Conservation (phyloP, 2,329 filamentous ascomycete species). For the Sporothrix luriei region DNA sequence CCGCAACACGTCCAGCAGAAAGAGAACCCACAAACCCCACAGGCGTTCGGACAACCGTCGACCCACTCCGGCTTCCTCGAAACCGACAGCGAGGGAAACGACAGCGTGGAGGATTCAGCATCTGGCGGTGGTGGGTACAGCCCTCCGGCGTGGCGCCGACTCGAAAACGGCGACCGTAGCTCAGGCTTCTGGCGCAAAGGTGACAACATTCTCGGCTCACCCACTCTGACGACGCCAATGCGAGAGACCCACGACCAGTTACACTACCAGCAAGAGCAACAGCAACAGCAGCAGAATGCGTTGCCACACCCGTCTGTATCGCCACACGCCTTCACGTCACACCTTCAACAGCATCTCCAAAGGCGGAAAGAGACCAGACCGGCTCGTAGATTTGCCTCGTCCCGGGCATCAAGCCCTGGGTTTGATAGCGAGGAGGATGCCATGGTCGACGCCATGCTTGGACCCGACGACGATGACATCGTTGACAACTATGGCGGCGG, state of each 20-base stretch:
- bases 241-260: neutral
- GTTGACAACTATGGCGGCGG: slow-evolving; percentile 22
- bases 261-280: neutral
- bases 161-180: slow-evolving; percentile 61
- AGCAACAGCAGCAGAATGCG: neutral
- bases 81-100: slow-evolving; percentile 45
- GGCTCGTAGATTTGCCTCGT: slow-evolving; percentile 21
- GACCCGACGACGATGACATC: slow-evolving; percentile 31
- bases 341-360: slow-evolving; percentile 21
- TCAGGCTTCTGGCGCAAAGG: slow-evolving; percentile 63
- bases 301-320: neutral
- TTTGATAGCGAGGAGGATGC: slow-evolving; percentile 44
- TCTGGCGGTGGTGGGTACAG: slow-evolving; percentile 63
- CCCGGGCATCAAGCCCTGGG: slow-evolving; percentile 43
- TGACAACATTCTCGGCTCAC: slow-evolving; percentile 56
- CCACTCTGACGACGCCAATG: slow-evolving; percentile 25
- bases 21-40: neutral
- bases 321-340: slow-evolving; percentile 2
- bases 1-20: neutral
- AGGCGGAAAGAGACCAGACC: neutral
- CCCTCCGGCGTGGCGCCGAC: slow-evolving; percentile 63
- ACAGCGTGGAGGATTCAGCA: slow-evolving; percentile 48
- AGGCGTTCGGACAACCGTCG: slow-evolving; percentile 47
- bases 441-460: slow-evolving; percentile 39
- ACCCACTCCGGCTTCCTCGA: slow-evolving; percentile 50